Evolutionary conservation across 768 basidiomycete genomes (phyloP).

Genomic region (Tylopilus plumbeoviolaceoides): DNA sequence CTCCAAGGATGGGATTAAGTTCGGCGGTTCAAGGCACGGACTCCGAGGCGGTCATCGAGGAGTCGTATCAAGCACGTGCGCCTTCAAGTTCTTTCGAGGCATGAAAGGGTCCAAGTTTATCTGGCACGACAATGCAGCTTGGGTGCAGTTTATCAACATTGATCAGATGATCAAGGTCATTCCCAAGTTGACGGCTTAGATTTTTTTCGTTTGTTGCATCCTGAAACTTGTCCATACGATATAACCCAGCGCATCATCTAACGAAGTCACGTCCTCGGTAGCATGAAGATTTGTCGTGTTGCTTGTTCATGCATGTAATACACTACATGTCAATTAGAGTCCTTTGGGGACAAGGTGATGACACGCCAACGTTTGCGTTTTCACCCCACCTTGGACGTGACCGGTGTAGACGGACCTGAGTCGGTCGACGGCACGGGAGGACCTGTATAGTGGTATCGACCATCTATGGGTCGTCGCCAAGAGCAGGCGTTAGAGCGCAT

Average conservation of each 20-base stretch:
- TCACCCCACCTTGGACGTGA: conserved; percentile 10
- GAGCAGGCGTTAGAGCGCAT: neutral
- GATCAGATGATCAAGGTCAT: conserved; percentile 80
- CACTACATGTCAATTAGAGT: neutral
- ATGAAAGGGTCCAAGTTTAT: conserved; percentile 62
- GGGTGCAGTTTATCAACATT: conserved; percentile 83
- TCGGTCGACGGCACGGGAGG: conserved; percentile 34
- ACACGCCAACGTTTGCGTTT: neutral
- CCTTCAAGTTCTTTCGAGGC: conserved; percentile 75
- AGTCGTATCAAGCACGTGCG: conserved; percentile 71
- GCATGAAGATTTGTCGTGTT: neutral
- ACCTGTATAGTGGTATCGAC: conserved; percentile 40
- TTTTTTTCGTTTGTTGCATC: neutral
- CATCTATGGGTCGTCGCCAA: conserved; percentile 29
- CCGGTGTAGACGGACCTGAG: neutral
- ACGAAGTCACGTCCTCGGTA: neutral
- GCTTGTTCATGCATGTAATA: neutral
- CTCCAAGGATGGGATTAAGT: conserved; percentile 90
- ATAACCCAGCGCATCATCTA: conserved; percentile 11
- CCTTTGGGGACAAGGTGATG: neutral
- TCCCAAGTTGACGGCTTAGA: conserved; percentile 61
- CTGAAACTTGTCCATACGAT: neutral
- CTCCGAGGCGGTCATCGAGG: conserved; percentile 49
- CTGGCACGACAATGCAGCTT: conserved; percentile 63
- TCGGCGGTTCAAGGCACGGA: conserved; percentile 68